A percentile compares a stretch with the other conserved stretches of the same genome.
Conservation (phyloP, 2,329 filamentous ascomycete genomes). For the Aspergillus sp. region DNA sequence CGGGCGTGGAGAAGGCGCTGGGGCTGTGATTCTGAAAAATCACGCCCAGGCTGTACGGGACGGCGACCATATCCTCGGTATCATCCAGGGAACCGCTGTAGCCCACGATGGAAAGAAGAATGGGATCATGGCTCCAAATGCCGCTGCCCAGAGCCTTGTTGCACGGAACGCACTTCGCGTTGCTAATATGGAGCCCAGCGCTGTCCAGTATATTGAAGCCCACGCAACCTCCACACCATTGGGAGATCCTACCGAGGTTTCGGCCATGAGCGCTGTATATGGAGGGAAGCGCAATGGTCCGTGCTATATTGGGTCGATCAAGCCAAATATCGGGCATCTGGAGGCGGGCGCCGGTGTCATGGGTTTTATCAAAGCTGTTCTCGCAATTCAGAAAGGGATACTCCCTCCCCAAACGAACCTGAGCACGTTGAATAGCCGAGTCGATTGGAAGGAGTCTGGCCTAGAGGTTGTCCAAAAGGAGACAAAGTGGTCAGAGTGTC, state of each 20-base stretch:
- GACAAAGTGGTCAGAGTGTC: conserved; percentile 19
- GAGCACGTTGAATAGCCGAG: conserved; percentile 30
- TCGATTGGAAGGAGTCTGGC: conserved; percentile 31
- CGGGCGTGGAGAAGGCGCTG: conserved; percentile 33
- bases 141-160: conserved; percentile 28
- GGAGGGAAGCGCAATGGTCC: conserved; percentile 15
- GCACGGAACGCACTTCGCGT: conserved; percentile 21
- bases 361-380: conserved; percentile 28
- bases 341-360: conserved; percentile 30
- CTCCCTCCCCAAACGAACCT: conserved; percentile 35
- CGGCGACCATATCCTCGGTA: conserved; percentile 31
- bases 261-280: conserved; percentile 15
- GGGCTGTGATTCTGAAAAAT: conserved; percentile 30
- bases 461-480: conserved; percentile 24
- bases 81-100: conserved; percentile 31
- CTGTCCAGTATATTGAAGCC: conserved; percentile 22
- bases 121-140: conserved; percentile 38
- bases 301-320: conserved; percentile 32
- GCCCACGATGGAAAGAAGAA: conserved; percentile 35
- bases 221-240: conserved; percentile 23
- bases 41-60: conserved; percentile 26
- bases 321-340: conserved; percentile 33
- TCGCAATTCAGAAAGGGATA: conserved; percentile 24
- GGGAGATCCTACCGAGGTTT: conserved; percentile 23
- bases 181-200: conserved; percentile 17